Percentiles rank a stretch among this genome's conserved stretches.
phyloP scores from a whole-genome alignment of 768 basidiomycete genomes.

The Crucibulum laeve region DNA sequence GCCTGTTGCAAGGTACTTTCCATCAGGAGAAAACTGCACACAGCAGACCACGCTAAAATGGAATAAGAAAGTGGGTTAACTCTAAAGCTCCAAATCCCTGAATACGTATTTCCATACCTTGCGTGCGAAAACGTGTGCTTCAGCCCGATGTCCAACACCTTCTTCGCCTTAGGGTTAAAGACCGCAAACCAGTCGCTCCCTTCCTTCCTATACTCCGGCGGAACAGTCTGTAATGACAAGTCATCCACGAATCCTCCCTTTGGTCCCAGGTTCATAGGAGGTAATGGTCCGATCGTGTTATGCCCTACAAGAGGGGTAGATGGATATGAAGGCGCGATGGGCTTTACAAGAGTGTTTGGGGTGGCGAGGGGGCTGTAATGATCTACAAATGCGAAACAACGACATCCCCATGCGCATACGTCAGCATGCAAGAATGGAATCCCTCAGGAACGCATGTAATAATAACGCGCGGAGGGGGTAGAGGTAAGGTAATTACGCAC shows the following conservation, averaged over 20 bases:
- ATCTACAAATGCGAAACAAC: slow-evolving; percentile 1
- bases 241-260: slow-evolving; percentile 31
- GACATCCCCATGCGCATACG: too few species aligned
- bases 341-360: neutral
- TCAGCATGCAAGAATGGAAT: too few species aligned
- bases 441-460: too few species aligned
- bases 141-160: slow-evolving; percentile 65
- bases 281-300: neutral
- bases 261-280: neutral
- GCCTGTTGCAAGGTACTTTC: slow-evolving; percentile 86
- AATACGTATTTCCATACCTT: too few species aligned
- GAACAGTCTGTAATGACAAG: slow-evolving; percentile 37
- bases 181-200: slow-evolving; percentile 84
- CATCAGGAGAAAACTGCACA: slow-evolving; percentile 92
- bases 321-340: neutral
- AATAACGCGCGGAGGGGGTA: too few species aligned
- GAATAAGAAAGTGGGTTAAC: slow-evolving; percentile 8
- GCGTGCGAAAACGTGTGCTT: slow-evolving; percentile 81
- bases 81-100: slow-evolving; percentile 7
- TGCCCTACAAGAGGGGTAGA: neutral
- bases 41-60: slow-evolving; percentile 64
- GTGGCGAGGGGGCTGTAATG: neutral
- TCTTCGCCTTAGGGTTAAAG: slow-evolving; percentile 74
- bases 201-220: slow-evolving; percentile 56
- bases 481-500: slow-evolving; percentile 13